Evolutionary conservation across 139 green algal genomes (phyloP).

Genomic region (Chlamydomonas asymmetrica): DNA sequence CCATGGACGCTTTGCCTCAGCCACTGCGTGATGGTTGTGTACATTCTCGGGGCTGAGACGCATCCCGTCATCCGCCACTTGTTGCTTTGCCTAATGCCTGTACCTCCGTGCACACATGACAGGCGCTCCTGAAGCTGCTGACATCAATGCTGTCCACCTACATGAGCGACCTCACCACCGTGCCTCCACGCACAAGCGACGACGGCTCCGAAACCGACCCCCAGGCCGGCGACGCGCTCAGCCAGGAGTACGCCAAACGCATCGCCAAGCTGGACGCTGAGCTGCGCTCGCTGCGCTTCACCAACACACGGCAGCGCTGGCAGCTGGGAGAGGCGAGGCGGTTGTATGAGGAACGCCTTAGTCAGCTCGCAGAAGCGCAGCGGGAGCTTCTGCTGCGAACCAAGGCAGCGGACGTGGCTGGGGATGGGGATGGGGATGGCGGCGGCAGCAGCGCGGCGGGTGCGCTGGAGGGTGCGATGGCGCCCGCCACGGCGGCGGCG

Average conservation of each 20-base stretch:
- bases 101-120: neutral
- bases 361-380: too few species aligned
- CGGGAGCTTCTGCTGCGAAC: too few species aligned
- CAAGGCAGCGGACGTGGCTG: too few species aligned
- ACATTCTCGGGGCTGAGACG: too few species aligned
- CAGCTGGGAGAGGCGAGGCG: slow-evolving; percentile 16
- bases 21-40: too few species aligned
- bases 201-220: neutral
- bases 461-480: too few species aligned
- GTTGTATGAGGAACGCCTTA: slow-evolving; percentile 26
- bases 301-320: slow-evolving; percentile 11
- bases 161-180: neutral
- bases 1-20: too few species aligned
- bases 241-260: neutral
- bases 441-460: too few species aligned
- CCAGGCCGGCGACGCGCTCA: neutral
- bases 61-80: too few species aligned
- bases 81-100: too few species aligned
- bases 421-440: too few species aligned
- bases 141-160: neutral
- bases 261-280: neutral
- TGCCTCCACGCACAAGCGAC: neutral
- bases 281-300: slow-evolving; percentile 4
- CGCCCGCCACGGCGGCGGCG: too few species aligned
- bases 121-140: neutral